Evolutionary conservation across 169 alveolate genomes (phyloP).

Genomic region (Eimeria necatrix): DNA sequence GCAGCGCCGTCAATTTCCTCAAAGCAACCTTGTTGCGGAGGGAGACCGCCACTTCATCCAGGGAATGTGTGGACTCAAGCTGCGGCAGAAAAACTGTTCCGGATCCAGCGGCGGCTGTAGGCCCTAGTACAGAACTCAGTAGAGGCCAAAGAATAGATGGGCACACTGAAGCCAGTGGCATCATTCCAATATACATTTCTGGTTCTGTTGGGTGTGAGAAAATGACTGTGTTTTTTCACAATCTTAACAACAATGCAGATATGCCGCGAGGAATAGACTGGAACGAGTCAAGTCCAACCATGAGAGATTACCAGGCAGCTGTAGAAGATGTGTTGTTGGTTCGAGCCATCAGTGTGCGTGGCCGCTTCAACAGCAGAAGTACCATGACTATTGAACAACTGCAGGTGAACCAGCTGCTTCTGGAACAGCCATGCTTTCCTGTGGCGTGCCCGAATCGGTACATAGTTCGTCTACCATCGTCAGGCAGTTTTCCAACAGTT

Average conservation of each 20-base stretch:
- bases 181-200: conserved; percentile 5
- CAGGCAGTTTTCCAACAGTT: neutral
- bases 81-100: neutral
- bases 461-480: conserved; percentile 13
- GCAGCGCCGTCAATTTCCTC: conserved; percentile 28
- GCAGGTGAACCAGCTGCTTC: conserved; percentile 47
- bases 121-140: neutral
- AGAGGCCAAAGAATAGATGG: neutral
- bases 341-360: conserved; percentile 35
- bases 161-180: neutral
- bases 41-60: neutral
- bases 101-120: neutral
- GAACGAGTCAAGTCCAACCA: neutral
- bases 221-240: neutral
- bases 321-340: conserved; percentile 26
- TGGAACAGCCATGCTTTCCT: conserved; percentile 51
- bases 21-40: neutral
- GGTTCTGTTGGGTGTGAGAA: conserved; percentile 22
- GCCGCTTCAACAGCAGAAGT: neutral
- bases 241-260: neutral
- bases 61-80: neutral
- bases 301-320: neutral
- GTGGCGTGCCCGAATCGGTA: conserved; percentile 40
- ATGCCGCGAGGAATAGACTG: neutral
- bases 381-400: neutral